Conservation (phyloP, 768 basidiomycete genomes). For the Cystoderma amianthinum region DNA sequence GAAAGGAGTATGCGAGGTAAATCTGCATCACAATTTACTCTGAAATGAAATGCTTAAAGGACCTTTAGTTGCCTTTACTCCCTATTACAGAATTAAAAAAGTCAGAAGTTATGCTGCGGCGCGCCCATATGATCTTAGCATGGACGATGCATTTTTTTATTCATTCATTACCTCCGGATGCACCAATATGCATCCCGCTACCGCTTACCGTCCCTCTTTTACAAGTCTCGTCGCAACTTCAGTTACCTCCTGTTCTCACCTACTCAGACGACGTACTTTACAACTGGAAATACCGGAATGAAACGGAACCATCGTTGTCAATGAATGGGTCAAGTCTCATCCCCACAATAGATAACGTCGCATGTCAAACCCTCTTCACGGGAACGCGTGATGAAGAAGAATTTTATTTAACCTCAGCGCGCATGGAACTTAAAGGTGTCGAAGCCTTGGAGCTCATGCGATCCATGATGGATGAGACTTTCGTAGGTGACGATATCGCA, state of each 20-base stretch:
- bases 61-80: conserved; percentile 44
- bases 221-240: conserved; percentile 59
- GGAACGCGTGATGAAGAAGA: conserved; percentile 73
- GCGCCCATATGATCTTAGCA: conserved; percentile 68
- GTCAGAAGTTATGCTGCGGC: conserved; percentile 52
- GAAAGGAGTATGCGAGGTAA: conserved; percentile 32
- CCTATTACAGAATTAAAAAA: conserved; percentile 33
- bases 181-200: conserved; percentile 57
- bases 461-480: conserved; percentile 79
- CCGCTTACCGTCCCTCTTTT: conserved; percentile 72
- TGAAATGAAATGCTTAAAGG: conserved; percentile 1
- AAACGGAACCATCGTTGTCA: conserved; percentile 9
- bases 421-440: conserved; percentile 83
- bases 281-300: conserved; percentile 54
- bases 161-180: conserved; percentile 49
- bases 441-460: conserved; percentile 84
- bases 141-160: conserved; percentile 77
- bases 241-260: conserved; percentile 82
- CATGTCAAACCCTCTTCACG: conserved; percentile 67
- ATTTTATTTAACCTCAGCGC: conserved; percentile 82
- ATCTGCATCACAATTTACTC: conserved; percentile 8
- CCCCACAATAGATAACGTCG: conserved; percentile 55
- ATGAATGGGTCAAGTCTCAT: conserved; percentile 17
- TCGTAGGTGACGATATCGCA: conserved; percentile 66
- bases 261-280: conserved; percentile 91